Conservation (phyloP, 2,329 filamentous ascomycete genomes). For the Grosmannia serpens region DNA sequence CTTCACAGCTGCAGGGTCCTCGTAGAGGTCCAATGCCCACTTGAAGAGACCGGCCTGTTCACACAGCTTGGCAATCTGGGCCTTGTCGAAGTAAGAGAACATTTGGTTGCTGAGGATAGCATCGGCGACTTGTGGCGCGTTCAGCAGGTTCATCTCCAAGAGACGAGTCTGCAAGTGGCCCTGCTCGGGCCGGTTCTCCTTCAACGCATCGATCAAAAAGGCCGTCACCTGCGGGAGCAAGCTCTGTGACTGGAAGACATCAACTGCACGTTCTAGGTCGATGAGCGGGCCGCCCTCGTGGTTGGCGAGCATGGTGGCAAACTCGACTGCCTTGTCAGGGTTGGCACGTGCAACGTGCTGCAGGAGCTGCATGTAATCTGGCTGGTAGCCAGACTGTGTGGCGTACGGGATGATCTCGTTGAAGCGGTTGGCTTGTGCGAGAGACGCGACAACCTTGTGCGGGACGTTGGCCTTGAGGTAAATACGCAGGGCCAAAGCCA, state of each 20-base stretch:
- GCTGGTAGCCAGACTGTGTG: constrained; percentile 72
- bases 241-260: constrained; percentile 95
- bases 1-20: constrained; percentile 83
- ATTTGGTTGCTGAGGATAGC: constrained; percentile 97
- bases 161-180: constrained; percentile 87
- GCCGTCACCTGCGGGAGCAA: constrained; percentile 97
- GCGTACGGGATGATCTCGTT: constrained; percentile 94
- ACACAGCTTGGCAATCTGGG: constrained; percentile 78
- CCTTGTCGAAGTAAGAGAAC: constrained; percentile 94
- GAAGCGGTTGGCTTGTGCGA: constrained; percentile 92
- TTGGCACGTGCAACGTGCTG: constrained; percentile 88
- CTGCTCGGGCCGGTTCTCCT: constrained; percentile 90
- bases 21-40: constrained; percentile 87
- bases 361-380: constrained; percentile 87
- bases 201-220: constrained; percentile 92
- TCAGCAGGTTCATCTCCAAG: constrained; percentile 94
- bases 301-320: constrained; percentile 84
- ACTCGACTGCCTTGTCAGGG: constrained; percentile 88
- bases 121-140: constrained; percentile 94
- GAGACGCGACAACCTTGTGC: constrained; percentile 88
- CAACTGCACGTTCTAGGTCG: constrained; percentile 87
- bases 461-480: constrained; percentile 86
- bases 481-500: constrained; percentile 75
- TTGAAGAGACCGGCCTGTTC: constrained; percentile 83
- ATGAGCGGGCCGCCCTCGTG: constrained; percentile 78